A percentile compares a stretch with the other conserved stretches of the same genome.
phyloP scores from a whole-genome alignment of 768 basidiomycete genomes.

The Rubroboletus pulcherrimus region DNA sequence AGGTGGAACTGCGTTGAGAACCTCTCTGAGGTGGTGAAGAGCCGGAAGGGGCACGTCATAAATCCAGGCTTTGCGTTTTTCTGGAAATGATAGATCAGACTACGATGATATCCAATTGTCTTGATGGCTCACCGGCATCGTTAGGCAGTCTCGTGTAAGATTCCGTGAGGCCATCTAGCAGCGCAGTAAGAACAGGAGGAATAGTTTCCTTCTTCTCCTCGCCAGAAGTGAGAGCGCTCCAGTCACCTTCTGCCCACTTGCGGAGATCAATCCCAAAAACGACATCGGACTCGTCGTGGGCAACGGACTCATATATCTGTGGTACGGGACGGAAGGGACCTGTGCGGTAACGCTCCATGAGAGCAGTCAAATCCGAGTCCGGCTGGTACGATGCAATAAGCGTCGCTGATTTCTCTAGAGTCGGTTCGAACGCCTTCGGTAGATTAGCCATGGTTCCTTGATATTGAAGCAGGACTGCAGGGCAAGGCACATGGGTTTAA shows the following conservation, averaged over 20 bases:
- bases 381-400: slow-evolving; percentile 84
- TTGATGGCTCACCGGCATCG: slow-evolving; percentile 53
- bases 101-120: neutral
- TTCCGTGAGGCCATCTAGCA: slow-evolving; percentile 60
- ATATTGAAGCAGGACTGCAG: slow-evolving; percentile 75
- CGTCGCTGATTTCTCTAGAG: slow-evolving; percentile 66
- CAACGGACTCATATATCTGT: slow-evolving; percentile 81
- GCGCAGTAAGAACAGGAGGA: slow-evolving; percentile 68
- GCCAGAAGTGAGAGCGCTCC: slow-evolving; percentile 52
- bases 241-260: slow-evolving; percentile 86
- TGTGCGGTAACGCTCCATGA: slow-evolving; percentile 90
- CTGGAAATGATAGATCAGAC: slow-evolving; percentile 34
- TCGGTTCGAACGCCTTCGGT: slow-evolving; percentile 60
- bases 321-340: slow-evolving; percentile 88
- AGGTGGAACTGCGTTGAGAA: slow-evolving; percentile 67
- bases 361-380: slow-evolving; percentile 78
- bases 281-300: slow-evolving; percentile 80
- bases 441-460: slow-evolving; percentile 75
- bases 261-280: slow-evolving; percentile 90
- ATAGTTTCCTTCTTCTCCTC: slow-evolving; percentile 59
- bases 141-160: slow-evolving; percentile 58
- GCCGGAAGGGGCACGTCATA: slow-evolving; percentile 87
- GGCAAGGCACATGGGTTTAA: neutral
- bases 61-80: slow-evolving; percentile 89
- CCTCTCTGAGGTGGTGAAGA: slow-evolving; percentile 82